Evolutionary conservation across 2,329 filamentous ascomycete species (phyloP), one percentile per base, ranked within the genome.

Genomic region (Ceratocystis lukuohia): DNA sequence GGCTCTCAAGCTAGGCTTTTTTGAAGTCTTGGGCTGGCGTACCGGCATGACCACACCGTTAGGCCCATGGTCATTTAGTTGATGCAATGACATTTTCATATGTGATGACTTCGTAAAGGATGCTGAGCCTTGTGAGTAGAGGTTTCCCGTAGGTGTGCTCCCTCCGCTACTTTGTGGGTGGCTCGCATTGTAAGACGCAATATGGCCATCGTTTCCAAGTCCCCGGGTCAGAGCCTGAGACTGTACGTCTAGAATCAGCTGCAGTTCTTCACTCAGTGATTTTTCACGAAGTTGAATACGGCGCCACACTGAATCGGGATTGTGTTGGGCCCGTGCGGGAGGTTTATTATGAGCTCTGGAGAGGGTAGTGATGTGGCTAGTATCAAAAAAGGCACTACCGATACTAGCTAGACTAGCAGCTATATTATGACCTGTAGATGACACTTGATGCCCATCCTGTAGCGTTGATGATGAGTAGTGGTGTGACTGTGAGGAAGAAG

Each of bases 41-140:
- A 85, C 81, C 1, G 84, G 85, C n/a, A 85, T 78, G 59, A 87
- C 76, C n/a, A 77, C 77, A 7, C 79, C 80, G 4, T 77, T 74
- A 0, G 75, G 70, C 0, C 75, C 77, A 0, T 77, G 74, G 5
- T 72, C 72, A 1, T 74, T 72, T 0, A 75, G 74, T 1, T 76
- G 71, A 46, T 79, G 78, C 63, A 86, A 71, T 0, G 75, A 77
- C 65, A 72, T 76, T 28, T 71, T 68, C 64, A 65, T 50, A 1
- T 59, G 56, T 74, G 78, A 76, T 2, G 76, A 77, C 48, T 74
- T 75, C 37, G 76, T 75, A 0, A 74, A 75, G 8, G 73, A 71
- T 2, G 74, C 74, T 0, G 77, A 77, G 25, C 56, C 6, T 7
- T n/a, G 56, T 59, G 28, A 37, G 66, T 77, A 75, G 61, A 77